Base-by-base conservation (phyloP, 352 stramenopile genomes). In the Phytophthora crassamura region DNA sequence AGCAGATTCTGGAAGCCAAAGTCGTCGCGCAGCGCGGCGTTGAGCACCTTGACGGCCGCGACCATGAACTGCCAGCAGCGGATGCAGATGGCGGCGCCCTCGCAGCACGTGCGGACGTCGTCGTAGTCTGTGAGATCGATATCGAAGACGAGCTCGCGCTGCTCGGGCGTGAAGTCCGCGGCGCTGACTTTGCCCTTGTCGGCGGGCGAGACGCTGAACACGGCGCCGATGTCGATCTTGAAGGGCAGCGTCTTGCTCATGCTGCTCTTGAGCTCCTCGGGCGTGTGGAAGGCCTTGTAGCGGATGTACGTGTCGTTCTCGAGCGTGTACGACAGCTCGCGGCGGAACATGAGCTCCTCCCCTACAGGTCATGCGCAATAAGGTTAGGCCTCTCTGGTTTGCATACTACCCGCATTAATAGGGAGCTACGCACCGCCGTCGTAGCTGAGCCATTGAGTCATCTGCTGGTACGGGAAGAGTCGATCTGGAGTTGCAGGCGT, bases 61-160 rank as follows among this genome's bases (percentile, higher is more conserved):
- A 92, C 80, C 97, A 99, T 99, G 67, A 99, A 99, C 34, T 84
- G 87, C 98, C 98, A 99, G 84, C 98, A 99, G 57, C 89, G 87
- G n/a, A 62, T 46, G 70, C 96, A 99, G 34, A 98, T 98, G 58
- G 85, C 59, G 5, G 94, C 94, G 28, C 88, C 93, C 25, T 86
- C 78, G 70, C 94, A 98, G 82, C 97, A 99, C 39, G 95, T 98
- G 30, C 98, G 92, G 42, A 99, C 97, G 67, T 98, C 95, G 75
- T 99, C 98, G 89, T 99, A 99, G 80, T 99, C 98, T 1, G 97
- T 99, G 9, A 99, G 78, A 97, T 99, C 98, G 69, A 99, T 99
- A 96, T 99, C 98, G 72, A 99, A 99, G 30, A 99, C 97, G 14
- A 99, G 89, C 75, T 99, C 98, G 28, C 98, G 88, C 67, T 99